Evolutionary conservation across 1,284 basidiomycete species (phyloP).

Genomic region (Clitocybe nebularis): DNA sequence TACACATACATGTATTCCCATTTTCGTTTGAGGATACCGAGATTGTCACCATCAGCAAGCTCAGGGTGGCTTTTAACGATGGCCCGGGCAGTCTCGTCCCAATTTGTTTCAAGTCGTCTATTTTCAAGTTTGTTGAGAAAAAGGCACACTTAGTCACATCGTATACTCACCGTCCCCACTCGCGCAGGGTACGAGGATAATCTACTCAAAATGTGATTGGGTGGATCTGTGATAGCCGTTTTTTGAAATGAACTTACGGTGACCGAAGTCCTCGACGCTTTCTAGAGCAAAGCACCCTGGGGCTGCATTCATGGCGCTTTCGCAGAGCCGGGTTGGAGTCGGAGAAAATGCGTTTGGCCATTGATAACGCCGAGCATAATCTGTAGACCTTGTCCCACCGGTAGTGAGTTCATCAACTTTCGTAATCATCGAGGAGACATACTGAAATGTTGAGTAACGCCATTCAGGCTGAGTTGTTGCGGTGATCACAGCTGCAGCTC

Average conservation of each 20-base stretch:
- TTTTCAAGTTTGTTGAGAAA: too few species aligned
- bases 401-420: too few species aligned
- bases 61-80: slow-evolving; percentile 36
- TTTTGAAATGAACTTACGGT: slow-evolving; percentile 16
- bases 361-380: slow-evolving; percentile 70
- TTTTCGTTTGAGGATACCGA: slow-evolving; percentile 43
- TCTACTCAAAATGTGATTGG: slow-evolving; percentile 30
- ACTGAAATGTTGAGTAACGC: slow-evolving; percentile 34
- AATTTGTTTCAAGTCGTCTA: slow-evolving; percentile 44
- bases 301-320: slow-evolving; percentile 48
- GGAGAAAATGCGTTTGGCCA: slow-evolving; percentile 73
- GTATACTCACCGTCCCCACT: slow-evolving; percentile 43
- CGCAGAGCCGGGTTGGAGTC: slow-evolving; percentile 5
- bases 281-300: slow-evolving; percentile 58
- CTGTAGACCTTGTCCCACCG: slow-evolving; percentile 38
- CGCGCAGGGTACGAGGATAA: slow-evolving; percentile 67
- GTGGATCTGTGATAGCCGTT: slow-evolving; percentile 29
- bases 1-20: slow-evolving; percentile 55
- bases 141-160: neutral
- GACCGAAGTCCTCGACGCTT: slow-evolving; percentile 64
- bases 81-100: slow-evolving; percentile 27
- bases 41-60: slow-evolving; percentile 32
- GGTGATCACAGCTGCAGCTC: slow-evolving; percentile 56
- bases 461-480: slow-evolving; percentile 66
- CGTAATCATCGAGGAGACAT: too few species aligned